phyloP scores from a whole-genome alignment of 208 protist species.

The Leishmania amazonensis region DNA sequence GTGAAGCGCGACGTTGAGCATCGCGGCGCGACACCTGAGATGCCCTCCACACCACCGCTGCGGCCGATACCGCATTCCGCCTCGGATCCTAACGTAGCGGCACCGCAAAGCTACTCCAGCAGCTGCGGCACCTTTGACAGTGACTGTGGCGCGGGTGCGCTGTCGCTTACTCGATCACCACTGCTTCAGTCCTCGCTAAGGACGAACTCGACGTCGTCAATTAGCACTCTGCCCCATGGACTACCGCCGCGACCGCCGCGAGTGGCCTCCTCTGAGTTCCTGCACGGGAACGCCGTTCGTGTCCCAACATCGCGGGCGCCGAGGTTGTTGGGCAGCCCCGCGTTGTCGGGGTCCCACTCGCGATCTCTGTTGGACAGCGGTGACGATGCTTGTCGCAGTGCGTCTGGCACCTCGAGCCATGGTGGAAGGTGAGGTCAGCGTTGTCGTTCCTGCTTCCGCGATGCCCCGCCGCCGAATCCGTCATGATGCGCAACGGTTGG shows the following conservation, averaged over 20 bases:
- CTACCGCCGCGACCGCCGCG: slow-evolving; percentile 1
- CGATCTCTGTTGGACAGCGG: neutral
- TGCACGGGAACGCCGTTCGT: neutral
- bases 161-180: neutral
- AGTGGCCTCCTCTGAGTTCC: neutral
- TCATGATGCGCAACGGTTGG: neutral
- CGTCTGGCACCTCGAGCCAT: neutral
- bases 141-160: neutral
- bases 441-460: neutral
- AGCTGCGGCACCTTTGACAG: neutral
- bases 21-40: neutral
- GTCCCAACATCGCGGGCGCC: neutral
- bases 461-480: neutral
- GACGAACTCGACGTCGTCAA: neutral
- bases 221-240: neutral
- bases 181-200: neutral
- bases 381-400: neutral
- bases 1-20: neutral
- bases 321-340: neutral
- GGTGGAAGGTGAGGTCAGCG: neutral
- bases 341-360: neutral
- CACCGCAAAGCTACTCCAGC: neutral
- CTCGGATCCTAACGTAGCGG: neutral
- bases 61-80: neutral
- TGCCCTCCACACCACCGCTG: slow-evolving; percentile 1